Evolutionary conservation across 331 rosid genomes (phyloP).

Genomic region (Quercus tomentella): DNA sequence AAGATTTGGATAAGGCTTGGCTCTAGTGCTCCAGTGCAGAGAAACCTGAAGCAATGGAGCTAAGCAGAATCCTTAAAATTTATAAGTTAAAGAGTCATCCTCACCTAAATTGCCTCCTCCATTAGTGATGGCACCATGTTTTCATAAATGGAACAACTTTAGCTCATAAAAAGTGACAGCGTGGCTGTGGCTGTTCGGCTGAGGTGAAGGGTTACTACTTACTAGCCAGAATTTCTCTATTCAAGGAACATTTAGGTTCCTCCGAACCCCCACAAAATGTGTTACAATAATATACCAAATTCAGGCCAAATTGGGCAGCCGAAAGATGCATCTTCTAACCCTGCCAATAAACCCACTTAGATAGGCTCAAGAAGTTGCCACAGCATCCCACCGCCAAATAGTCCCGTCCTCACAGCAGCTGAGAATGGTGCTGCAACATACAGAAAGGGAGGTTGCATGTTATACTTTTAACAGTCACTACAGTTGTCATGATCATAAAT

Average conservation of each 20-base stretch:
- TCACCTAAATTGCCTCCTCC: no score
- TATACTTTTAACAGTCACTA: background rate
- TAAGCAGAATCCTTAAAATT: no score
- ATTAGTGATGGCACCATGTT: no score
- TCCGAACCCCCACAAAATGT: background rate
- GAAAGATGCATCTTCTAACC: background rate
- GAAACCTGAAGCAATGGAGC: no score
- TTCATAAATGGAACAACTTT: no score
- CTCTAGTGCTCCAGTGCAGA: no score
- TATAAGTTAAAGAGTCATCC: no score
- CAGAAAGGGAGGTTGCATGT: background rate
- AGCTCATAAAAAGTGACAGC: no score
- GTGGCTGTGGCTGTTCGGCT: no score
- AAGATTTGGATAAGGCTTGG: no score
- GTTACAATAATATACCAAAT: conserved; percentile 7
- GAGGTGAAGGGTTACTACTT: background rate
- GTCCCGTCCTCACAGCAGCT: conserved; percentile 93
- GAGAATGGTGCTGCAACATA: conserved; percentile 72
- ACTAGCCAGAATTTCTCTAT: background rate
- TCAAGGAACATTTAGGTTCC: background rate
- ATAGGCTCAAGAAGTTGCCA: conserved; percentile 23
- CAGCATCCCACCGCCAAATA: conserved; percentile 98
- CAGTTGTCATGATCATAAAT: background rate
- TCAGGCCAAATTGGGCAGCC: background rate
- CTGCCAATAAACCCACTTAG: background rate